Base-by-base conservation (phyloP, 768 basidiomycete genomes). In the Mrakia hoshinonis region DNA sequence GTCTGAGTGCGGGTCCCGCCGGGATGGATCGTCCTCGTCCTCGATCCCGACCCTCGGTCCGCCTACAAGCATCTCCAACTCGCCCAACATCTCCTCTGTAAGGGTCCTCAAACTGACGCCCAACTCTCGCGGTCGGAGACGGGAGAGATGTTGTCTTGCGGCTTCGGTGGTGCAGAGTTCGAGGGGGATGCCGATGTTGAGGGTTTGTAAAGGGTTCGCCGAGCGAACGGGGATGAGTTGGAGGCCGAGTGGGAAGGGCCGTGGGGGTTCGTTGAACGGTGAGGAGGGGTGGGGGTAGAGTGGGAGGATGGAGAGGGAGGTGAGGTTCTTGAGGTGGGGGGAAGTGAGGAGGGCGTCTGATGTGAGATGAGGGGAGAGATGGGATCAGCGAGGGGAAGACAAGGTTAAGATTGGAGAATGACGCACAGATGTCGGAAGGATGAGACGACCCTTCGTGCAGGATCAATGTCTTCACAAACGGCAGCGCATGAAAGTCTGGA, bases 91-190 rank as follows among this genome's bases (percentile, higher is more conserved):
- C 54, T 62, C 60, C 9, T 38, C 68, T 4, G 31, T 58, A 0
- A 68, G 74, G 3, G 48, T 64, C 3, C 58, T 26, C 18, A 76
- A 39, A 4, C 74, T 72, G 43, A 76, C 24, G 12, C 55, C 69
- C 0, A 76, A 54, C 18, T 69, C 54, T 4, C 43, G 29, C 0
- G 68, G 72, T 12, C 22, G 22, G n/a, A 76, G 72, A 7, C 26
- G 22, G 13, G 38, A 39, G 9, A 76, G 69, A 34, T 75, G 74
- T 43, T 73, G 68, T 1, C 72, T 46, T 9, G 67, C 43, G 2
- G 72, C 60, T 29, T 60, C 31, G 39, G 68, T 73, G 20, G 72
- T 68, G 47, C 46, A 62, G 4, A 62, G 55, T 31, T 73, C 72
- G 49, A 73, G 62, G n/a, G 72, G 72, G 0, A 69, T 38, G 15